phyloP scores from a whole-genome alignment of 169 alveolate genomes.

The Toxoplasma gondii region DNA sequence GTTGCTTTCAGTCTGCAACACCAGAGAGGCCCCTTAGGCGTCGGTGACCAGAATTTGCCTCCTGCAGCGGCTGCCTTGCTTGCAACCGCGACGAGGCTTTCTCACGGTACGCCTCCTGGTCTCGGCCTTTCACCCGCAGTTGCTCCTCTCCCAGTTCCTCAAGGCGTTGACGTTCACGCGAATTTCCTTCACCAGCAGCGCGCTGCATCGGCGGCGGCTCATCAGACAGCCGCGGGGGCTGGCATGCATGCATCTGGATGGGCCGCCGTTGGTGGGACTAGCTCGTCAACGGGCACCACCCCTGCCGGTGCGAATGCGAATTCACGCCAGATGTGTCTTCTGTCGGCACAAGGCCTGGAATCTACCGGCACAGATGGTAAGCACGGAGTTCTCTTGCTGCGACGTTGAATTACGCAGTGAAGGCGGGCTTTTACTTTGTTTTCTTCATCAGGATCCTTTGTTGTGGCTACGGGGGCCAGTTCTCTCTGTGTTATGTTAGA shows the following conservation, averaged over 20 bases:
- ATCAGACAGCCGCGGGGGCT: neutral
- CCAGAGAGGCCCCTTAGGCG: neutral
- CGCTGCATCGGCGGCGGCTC: neutral
- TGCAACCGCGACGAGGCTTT: neutral
- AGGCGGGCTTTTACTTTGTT: too few relatives aligned
- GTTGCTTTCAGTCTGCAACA: neutral
- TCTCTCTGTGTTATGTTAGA: too few relatives aligned
- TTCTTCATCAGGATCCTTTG: too few relatives aligned
- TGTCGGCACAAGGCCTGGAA: neutral
- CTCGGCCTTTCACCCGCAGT: neutral
- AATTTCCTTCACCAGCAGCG: slow-evolving; percentile 6
- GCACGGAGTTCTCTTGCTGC: neutral
- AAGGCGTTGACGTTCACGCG: neutral
- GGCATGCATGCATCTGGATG: neutral
- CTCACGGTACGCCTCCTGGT: neutral
- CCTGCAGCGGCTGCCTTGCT: slow-evolving; percentile 14
- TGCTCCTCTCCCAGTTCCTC: neutral
- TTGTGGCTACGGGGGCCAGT: too few relatives aligned
- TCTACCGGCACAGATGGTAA: neutral
- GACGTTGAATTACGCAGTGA: too few relatives aligned
- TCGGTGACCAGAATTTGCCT: neutral
- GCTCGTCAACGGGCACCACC: neutral
- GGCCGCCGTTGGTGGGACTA: neutral
- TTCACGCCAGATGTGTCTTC: neutral
- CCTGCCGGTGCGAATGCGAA: neutral